Percentiles rank a stretch among this genome's conserved stretches.
These are phyloP conservation scores for Fusarium kyushuense DNA, from an alignment of 2,329 filamentous ascomycete genomes.

Conservation along the genomic window DNA sequence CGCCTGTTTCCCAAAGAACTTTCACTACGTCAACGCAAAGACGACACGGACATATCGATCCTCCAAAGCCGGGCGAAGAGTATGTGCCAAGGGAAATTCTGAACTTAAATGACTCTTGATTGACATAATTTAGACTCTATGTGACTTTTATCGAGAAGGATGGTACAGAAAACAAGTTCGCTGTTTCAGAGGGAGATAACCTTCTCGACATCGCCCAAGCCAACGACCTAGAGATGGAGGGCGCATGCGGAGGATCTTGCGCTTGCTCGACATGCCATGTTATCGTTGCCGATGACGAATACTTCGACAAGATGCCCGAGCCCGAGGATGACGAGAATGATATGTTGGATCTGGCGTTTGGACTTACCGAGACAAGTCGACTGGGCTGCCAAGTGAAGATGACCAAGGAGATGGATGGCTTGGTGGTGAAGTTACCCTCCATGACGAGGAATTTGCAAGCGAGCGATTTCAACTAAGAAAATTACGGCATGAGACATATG, in stretches of 20 bases:
- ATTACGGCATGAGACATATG: conserved; percentile 24
- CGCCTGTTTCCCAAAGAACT: conserved; percentile 53
- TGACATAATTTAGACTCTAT: conserved; percentile 70
- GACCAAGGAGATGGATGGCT: conserved; percentile 87
- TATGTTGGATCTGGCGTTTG: conserved; percentile 92
- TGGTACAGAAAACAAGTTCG: conserved; percentile 77
- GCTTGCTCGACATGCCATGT: conserved; percentile 95
- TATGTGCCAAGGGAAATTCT: conserved; percentile 58
- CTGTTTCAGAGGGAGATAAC: conserved; percentile 89
- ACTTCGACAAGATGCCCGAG: conserved; percentile 83
- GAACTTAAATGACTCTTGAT: neutral
- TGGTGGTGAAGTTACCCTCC: conserved; percentile 85
- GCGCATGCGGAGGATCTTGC: conserved; percentile 93
- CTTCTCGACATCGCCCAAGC: conserved; percentile 94
- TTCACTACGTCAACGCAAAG: conserved; percentile 74
- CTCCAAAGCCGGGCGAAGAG: conserved; percentile 93
- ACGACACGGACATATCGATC: conserved; percentile 82
- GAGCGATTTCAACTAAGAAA: conserved; percentile 78
- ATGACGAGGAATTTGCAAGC: conserved; percentile 98
- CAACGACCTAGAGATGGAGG: conserved; percentile 97
- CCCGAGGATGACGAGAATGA: conserved; percentile 87
- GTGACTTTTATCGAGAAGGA: conserved; percentile 97
- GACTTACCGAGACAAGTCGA: conserved; percentile 84
- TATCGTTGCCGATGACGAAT: conserved; percentile 78
- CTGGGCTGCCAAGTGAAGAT: conserved; percentile 93